Evolutionary conservation across 2,329 filamentous ascomycete genomes (phyloP).

Genomic region (Penicillium corylophilum): DNA sequence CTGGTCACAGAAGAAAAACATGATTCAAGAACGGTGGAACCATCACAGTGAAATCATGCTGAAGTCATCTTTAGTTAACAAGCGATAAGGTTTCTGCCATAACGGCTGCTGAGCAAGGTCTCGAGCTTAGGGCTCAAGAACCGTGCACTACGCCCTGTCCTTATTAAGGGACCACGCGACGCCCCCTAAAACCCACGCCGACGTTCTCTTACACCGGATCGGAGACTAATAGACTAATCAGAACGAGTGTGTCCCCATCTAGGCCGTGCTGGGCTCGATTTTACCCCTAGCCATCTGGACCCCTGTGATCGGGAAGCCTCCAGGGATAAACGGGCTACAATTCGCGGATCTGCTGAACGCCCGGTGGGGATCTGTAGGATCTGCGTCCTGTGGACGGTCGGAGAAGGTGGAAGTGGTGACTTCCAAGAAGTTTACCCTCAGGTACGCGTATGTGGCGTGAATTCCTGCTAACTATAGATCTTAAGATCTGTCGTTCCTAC

Average conservation of each 20-base stretch:
- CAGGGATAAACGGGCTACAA: background rate
- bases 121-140: background rate
- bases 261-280: background rate
- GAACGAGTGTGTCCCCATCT: background rate
- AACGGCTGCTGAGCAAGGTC: no score
- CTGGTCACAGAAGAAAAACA: no score
- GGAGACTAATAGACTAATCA: background rate
- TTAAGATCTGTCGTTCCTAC: background rate
- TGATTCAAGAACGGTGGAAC: no score
- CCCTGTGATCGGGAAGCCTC: conserved; percentile 1
- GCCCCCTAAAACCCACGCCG: background rate
- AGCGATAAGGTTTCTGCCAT: no score
- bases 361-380: conserved; percentile 11
- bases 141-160: background rate
- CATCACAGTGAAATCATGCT: no score
- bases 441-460: background rate
- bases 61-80: no score
- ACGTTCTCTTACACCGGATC: background rate
- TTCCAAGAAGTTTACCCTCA: background rate
- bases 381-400: conserved; percentile 8
- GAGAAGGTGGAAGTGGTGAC: background rate
- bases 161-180: background rate
- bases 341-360: conserved; percentile 7
- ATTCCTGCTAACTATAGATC: background rate
- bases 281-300: background rate